Conservation (phyloP, 2,329 filamentous ascomycete genomes). For the Pseudopyricularia javanii region DNA sequence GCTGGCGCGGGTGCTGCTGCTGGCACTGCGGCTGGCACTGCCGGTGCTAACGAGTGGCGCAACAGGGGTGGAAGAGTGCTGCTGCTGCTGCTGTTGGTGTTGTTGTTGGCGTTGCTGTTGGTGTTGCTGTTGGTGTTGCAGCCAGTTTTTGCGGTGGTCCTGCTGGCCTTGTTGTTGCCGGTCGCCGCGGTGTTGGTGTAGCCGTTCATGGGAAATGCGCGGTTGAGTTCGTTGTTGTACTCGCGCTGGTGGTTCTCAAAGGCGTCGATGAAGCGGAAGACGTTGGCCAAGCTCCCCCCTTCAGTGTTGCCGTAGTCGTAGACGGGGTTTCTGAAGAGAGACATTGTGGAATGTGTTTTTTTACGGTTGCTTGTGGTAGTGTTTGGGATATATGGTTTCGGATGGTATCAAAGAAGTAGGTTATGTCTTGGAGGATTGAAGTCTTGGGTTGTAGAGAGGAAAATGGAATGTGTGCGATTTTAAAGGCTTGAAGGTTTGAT, state of each 20-base stretch:
- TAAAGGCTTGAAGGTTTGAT: too few relatives aligned
- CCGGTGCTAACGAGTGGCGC: too few relatives aligned
- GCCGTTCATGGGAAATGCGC: too few relatives aligned
- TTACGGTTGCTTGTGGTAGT: neutral
- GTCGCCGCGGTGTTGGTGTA: constrained; percentile 1
- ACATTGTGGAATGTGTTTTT: constrained; percentile 35
- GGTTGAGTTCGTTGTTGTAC: too few relatives aligned
- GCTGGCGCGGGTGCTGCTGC: constrained; percentile 8
- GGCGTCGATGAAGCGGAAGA: constrained; percentile 54
- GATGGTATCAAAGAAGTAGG: neutral
- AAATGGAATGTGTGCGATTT: too few relatives aligned
- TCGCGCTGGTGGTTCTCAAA: constrained; percentile 38
- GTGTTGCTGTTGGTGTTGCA: constrained; percentile 4
- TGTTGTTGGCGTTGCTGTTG: constrained; percentile 5
- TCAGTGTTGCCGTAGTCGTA: constrained; percentile 12
- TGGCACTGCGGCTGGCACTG: neutral
- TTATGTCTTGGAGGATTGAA: neutral
- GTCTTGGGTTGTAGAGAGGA: too few relatives aligned
- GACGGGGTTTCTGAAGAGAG: constrained; percentile 42
- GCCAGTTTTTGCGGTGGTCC: too few relatives aligned
- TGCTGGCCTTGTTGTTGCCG: neutral
- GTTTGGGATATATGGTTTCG: neutral
- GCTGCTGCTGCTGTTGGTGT: neutral
- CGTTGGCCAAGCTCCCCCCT: constrained; percentile 16
- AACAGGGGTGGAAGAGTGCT: too few relatives aligned